Conservation (phyloP, 1,139 yeast genomes). For the Candida sojae region DNA sequence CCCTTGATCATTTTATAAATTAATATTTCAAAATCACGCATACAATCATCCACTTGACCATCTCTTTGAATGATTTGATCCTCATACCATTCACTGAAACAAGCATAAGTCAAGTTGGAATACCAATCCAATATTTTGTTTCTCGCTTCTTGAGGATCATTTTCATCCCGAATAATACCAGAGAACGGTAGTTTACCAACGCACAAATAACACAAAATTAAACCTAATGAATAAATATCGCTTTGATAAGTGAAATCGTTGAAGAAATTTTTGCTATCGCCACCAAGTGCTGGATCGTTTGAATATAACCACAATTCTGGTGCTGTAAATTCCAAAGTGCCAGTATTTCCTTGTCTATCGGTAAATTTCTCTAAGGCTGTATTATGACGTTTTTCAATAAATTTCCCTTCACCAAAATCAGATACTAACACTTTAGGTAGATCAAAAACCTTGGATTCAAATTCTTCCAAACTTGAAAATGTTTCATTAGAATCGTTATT, state of each 20-base stretch:
- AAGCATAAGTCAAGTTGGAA: conserved; percentile 17
- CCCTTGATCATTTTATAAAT: conserved; percentile 38
- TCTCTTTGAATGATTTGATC: conserved; percentile 8
- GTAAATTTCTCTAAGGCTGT: conserved; percentile 10
- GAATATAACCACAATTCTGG: conserved; percentile 65
- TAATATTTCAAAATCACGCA: conserved; percentile 23
- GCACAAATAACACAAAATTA: conserved; percentile 73
- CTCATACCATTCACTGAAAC: conserved; percentile 31
- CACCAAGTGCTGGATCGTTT: conserved; percentile 21
- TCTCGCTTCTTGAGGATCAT: conserved; percentile 33
- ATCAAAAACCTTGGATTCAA: conserved; percentile 24
- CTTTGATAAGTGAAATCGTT: conserved; percentile 66
- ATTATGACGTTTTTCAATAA: conserved; percentile 48
- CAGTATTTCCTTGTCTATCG: conserved; percentile 66
- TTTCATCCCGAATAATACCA: conserved; percentile 27
- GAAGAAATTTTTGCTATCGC: conserved; percentile 25
- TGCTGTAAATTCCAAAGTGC: conserved; percentile 84
- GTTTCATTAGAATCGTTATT: conserved; percentile 10
- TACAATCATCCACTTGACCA: conserved; percentile 11
- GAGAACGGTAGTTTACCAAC: conserved; percentile 68
- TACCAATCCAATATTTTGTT: conserved; percentile 35
- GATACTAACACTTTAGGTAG: conserved; percentile 76
- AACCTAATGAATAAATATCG: conserved; percentile 81
- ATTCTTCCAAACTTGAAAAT: conserved; percentile 16
- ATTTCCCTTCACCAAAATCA: conserved; percentile 88